phyloP scores from a whole-genome alignment of 2,329 filamentous ascomycete genomes.

The Verticillium alfalfae region DNA sequence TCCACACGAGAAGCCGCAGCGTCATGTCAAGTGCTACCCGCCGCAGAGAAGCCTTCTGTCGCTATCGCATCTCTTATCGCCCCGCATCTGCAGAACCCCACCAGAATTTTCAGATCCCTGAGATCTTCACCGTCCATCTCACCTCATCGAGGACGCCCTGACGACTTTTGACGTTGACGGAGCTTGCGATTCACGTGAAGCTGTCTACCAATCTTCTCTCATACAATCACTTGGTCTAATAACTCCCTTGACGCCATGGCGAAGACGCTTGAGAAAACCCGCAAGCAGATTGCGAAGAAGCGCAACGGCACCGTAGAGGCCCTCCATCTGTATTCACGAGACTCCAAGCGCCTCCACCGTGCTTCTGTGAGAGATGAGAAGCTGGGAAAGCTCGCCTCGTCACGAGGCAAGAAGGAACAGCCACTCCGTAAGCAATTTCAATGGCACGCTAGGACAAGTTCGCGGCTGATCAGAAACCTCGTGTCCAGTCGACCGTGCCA shows the following conservation, averaged over 20 bases:
- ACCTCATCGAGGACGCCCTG: neutral
- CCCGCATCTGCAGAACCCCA: neutral
- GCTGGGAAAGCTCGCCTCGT: slow-evolving; percentile 64
- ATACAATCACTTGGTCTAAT: neutral
- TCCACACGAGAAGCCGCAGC: neutral
- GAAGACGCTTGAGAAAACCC: slow-evolving; percentile 72
- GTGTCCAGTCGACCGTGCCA: slow-evolving; percentile 26
- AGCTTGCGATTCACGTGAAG: neutral
- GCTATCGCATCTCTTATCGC: neutral
- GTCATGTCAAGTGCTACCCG: neutral
- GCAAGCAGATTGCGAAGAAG: slow-evolving; percentile 89
- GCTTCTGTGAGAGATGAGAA: slow-evolving; percentile 79
- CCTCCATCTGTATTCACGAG: slow-evolving; percentile 83
- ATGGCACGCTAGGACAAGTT: neutral
- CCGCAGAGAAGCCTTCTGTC: neutral
- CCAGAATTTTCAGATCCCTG: neutral
- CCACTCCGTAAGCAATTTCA: slow-evolving; percentile 54
- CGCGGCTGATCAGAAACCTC: neutral
- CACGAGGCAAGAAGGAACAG: slow-evolving; percentile 68
- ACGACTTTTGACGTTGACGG: neutral
- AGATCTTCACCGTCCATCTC: neutral
- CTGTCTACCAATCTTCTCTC: neutral
- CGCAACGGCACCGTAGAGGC: slow-evolving; percentile 65
- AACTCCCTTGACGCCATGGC: slow-evolving; percentile 54
- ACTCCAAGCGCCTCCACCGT: slow-evolving; percentile 74